Evolutionary conservation across 768 basidiomycete species (phyloP), one percentile per base, ranked within the genome.

Genomic region (Phanerodontia chrysosporium): DNA sequence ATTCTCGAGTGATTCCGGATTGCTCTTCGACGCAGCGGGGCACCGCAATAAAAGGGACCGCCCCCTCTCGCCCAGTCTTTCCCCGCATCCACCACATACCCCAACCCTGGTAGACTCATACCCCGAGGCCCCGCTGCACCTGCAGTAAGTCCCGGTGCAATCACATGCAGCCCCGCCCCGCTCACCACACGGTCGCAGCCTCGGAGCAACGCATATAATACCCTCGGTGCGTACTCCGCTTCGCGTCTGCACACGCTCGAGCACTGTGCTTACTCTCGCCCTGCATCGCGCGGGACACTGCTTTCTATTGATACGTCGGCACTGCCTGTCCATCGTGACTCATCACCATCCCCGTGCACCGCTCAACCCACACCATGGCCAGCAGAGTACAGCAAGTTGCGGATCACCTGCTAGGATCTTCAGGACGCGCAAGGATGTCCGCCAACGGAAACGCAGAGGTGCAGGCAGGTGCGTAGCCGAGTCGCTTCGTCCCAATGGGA

Each of bases 331-430:
- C 55, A 64, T 86, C 85, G 85, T 72, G 16, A 27, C 21, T 42
- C 4, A 45, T 29, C 45, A 32, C 44, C 56, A 36, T 57, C 45
- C n/a, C n/a, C 13, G 10, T 21, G n/a, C 48, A 16, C 36, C 49
- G 28, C 28, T 49, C 54, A 24, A 52, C 42, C 70, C 69, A 48
- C 58, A 42, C 58, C 28, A 69, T 69, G 68, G 66, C 68, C 36
- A 46, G 27, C 57, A 86, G 89, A 74, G 72, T 89, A 35, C 76
- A 80, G 58, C 86, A 88, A 69, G 64, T 90, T 49, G 69, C 78
- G 55, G 74, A 75, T 58, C 88, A 90, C 66, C 67, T 89, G 29
- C 68, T 71, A 46, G 67, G 66, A 60, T 64, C 67, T 64, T 24
- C 57, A 22, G 70, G 59, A 42, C 75, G 58, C 39, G 39, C 57